Base-by-base conservation (phyloP, 2,329 filamentous ascomycete species). In the Diaporthe capsici region DNA sequence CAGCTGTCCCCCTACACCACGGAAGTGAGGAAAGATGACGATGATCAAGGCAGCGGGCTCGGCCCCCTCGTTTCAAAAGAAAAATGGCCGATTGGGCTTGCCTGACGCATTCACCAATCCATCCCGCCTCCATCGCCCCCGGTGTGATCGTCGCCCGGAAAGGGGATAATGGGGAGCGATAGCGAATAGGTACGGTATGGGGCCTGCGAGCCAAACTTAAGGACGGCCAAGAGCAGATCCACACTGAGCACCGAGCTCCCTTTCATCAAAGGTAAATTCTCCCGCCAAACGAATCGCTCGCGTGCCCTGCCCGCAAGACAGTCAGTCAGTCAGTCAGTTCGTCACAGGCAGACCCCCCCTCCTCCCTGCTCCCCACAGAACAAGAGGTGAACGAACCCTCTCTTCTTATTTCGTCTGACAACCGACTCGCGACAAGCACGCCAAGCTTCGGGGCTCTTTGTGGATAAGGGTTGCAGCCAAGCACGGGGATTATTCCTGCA, bases 401-500 rank as follows among this genome's bases (percentile, higher is more conserved):
- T 68, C 28, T 28, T 25, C 22, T 15, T 51, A 51, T 51, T 22
- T 37, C 47, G 65, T 68, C 47, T 51, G 22, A 53, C 22, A 53
- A 39, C 47, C 65, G 65, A 68, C 65, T 53, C 47, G 65, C 47
- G 65, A 53, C 47, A 53, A 39, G 65, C 65, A 68, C 47, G 65
- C 65, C 65, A 68, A 68, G 65, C 65, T 68, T 68, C 47, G 65
- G 65, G 65, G 47, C 65, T 68, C 65, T 39, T 39, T 25, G 31
- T 44, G 47, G 44, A 51, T 31, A 67, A 47, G 63, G 63, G 63
- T 67, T 67, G 63, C 63, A 67, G 44, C 47, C 65, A 68, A 53
- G 65, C 65, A 49, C 31, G 65, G 65, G 47, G 47, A 68, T 68
- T 53, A 39, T 68, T 53, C 47, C 47, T 53, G 47, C 31, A 68